These are phyloP conservation scores for Taphrina pruni DNA, from an alignment of 1,139 yeast species.

Conservation along the genomic window DNA sequence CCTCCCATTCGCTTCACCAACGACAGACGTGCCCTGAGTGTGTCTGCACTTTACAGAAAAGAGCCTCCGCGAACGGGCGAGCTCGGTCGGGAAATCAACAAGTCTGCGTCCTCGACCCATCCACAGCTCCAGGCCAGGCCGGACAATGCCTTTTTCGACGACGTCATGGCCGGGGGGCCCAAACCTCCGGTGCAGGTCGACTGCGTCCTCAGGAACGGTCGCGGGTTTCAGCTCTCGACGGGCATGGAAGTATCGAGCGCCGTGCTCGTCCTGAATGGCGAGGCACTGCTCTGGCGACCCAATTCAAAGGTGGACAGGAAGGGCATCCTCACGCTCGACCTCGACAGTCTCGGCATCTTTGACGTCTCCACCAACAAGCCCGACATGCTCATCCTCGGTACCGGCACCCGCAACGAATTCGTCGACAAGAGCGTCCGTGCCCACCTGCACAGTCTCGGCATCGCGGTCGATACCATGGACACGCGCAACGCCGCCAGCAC, in stretches of 20 bases:
- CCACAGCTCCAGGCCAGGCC: conserved; percentile 33
- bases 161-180: conserved; percentile 38
- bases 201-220: conserved; percentile 35
- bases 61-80: conserved; percentile 7
- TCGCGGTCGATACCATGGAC: conserved; percentile 39
- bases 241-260: conserved; percentile 38
- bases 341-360: conserved; percentile 30
- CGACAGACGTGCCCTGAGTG: not conserved
- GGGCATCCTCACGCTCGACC: conserved; percentile 29
- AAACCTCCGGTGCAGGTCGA: conserved; percentile 36
- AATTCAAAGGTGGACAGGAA: conserved; percentile 27
- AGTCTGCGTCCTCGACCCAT: conserved; percentile 20
- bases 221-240: conserved; percentile 38
- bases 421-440: conserved; percentile 30
- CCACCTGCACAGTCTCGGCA: conserved; percentile 30
- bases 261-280: conserved; percentile 36
- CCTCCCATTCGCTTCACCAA: not conserved
- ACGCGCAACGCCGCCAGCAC: conserved; percentile 40
- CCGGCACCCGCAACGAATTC: conserved; percentile 36
- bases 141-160: conserved; percentile 39
- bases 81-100: conserved; percentile 22
- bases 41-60: not conserved
- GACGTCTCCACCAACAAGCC: conserved; percentile 38
- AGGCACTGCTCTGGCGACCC: conserved; percentile 37
- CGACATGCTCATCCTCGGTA: conserved; percentile 38